Evolutionary conservation across 202 grass and related monocot genomes (phyloP), one percentile per base, ranked within the genome.

Genomic region (Dendrocalamus latiflorus): DNA sequence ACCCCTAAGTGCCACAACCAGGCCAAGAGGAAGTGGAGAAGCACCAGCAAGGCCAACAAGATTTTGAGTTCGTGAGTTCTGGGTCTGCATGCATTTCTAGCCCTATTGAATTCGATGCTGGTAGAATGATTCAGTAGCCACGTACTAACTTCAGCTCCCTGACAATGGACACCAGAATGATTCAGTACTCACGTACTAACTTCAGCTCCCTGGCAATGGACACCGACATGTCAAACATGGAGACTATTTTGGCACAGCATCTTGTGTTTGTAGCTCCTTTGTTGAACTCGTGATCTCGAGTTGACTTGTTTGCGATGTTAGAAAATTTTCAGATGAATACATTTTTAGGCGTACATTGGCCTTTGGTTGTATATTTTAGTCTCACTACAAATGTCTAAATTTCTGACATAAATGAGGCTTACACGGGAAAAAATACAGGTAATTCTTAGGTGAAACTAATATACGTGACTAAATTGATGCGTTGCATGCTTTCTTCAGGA

Each of bases 51-150:
- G 66, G 26, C 67, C 67, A 61, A 60, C 54, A 21, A 71, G 79
- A 71, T n/a, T n/a, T 71, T 81, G 26, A 81, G 79, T 11, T 71
- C 38, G 6, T 81, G 41, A 76, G 41, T 22, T 37, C 41, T 57
- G 39, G 5, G 1, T 20, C 41, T 2, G 59, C 22, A 48, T 50
- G 43, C 10, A 78, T 38, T 12, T 76, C 36, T 60, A 20, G 6
- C 54, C 51, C 36, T 58, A 17, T 58, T 57, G 34, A 75, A 58
- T 42, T 61, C 24, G 1, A 20, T 36, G 6, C 42, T 75, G n/a
- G 12, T 58, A 26, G 20, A 24, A n/a, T 42, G 0, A 75, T 38
- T 41, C 36, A 22, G n/a, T 56, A 8, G 39, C 26, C 67, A 59
- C 72, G 26, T 75, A 59, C 12, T 2, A n/a, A 18, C 21, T 25